Evolutionary conservation across 176 grass and related monocot genomes (phyloP).

Genomic region (Paspalum vaginatum): DNA sequence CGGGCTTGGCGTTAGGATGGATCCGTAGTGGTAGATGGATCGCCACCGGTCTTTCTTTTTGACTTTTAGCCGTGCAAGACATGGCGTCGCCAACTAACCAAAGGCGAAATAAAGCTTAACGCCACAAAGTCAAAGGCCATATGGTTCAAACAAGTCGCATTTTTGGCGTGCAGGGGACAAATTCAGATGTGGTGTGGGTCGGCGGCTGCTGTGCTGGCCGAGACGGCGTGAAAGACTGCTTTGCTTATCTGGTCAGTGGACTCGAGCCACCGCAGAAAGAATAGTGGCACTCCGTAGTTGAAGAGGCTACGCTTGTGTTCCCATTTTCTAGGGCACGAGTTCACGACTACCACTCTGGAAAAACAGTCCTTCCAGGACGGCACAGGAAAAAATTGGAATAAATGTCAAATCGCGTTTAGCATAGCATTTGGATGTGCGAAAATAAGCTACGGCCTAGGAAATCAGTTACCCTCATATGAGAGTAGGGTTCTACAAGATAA

Average conservation of each 20-base stretch:
- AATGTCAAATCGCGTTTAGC: too few species aligned
- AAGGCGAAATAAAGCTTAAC: neutral
- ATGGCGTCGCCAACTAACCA: neutral
- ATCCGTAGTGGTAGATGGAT: neutral
- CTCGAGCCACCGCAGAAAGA: neutral
- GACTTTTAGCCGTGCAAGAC: constrained; percentile 1
- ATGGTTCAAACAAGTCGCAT: neutral
- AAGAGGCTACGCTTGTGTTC: neutral
- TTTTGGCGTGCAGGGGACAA: neutral
- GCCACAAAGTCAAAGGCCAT: constrained; percentile 17
- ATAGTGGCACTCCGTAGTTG: neutral
- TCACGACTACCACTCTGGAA: neutral
- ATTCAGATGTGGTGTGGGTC: neutral
- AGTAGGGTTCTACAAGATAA: too few species aligned
- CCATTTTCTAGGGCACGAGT: constrained; percentile 1
- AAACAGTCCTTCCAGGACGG: neutral
- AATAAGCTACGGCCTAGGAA: too few species aligned
- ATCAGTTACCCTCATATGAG: too few species aligned
- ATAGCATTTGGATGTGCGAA: too few species aligned
- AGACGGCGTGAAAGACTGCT: neutral
- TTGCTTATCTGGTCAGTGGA: too few species aligned
- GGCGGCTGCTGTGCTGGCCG: neutral
- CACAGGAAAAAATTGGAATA: neutral
- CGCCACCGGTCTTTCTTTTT: constrained; percentile 7
- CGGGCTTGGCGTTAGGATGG: neutral